Evolutionary conservation across 106 monocot genomes (phyloP).

Genomic region (Hemerocallis citrina): DNA sequence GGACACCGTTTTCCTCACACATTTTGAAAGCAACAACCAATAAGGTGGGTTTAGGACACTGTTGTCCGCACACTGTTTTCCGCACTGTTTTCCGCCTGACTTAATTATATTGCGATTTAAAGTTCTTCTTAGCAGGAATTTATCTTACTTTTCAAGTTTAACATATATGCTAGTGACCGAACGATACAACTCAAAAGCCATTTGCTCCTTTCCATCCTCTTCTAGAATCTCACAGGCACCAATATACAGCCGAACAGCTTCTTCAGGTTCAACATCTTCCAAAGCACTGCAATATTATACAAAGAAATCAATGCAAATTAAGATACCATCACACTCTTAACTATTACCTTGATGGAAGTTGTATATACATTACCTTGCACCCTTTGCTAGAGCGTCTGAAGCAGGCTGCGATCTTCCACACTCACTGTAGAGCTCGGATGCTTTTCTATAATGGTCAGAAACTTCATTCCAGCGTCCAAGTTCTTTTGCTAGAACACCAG

Average conservation of each 20-base stretch:
- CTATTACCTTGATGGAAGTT: not conserved
- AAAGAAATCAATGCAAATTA: not conserved
- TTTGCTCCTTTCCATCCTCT: slow-evolving; percentile 95
- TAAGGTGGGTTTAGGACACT: too few relatives aligned
- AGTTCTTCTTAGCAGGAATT: not conserved
- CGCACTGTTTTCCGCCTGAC: too few relatives aligned
- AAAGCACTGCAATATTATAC: slow-evolving; percentile 43
- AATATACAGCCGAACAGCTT: slow-evolving; percentile 71
- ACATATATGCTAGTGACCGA: slow-evolving; percentile 58
- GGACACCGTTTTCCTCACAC: too few relatives aligned
- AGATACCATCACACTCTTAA: not conserved
- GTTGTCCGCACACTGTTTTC: too few relatives aligned
- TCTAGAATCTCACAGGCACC: slow-evolving; percentile 78
- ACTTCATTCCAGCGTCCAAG: slow-evolving; percentile 90
- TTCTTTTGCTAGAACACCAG: slow-evolving; percentile 88
- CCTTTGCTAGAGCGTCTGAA: slow-evolving; percentile 93
- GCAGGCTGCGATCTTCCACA: slow-evolving; percentile 97
- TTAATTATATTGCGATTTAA: not conserved
- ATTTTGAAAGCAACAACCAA: too few relatives aligned
- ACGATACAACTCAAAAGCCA: slow-evolving; percentile 94
- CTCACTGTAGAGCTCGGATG: slow-evolving; percentile 85
- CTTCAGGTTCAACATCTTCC: slow-evolving; percentile 73
- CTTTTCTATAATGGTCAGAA: slow-evolving; percentile 69
- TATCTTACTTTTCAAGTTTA: slow-evolving; percentile 76
- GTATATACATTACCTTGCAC: slow-evolving; percentile 49